A percentile compares a stretch with the other conserved stretches of the same genome.
Conservation (phyloP, 2,329 filamentous ascomycete genomes). For the Tolypocladium nubicola region DNA sequence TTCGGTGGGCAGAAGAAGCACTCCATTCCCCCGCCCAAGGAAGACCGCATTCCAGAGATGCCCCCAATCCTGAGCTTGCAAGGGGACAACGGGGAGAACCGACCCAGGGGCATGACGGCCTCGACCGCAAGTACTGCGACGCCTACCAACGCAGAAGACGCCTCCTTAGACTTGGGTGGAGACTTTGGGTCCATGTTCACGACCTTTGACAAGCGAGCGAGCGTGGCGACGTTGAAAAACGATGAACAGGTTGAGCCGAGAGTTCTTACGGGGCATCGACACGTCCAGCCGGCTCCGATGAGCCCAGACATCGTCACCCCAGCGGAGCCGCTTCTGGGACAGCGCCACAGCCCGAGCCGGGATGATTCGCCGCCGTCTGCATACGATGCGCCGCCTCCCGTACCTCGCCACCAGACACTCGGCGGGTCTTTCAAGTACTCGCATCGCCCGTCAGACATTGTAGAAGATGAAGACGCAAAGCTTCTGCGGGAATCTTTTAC, state of each 20-base stretch:
- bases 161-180: constrained; percentile 42
- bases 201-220: constrained; percentile 44
- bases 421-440: constrained; percentile 18
- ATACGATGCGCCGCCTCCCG: constrained; percentile 13
- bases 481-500: constrained; percentile 42
- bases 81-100: constrained; percentile 18
- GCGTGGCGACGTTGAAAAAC: constrained; percentile 35
- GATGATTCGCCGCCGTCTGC: constrained; percentile 21
- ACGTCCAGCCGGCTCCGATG: constrained; percentile 31
- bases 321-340: constrained; percentile 35
- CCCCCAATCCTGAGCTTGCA: constrained; percentile 27
- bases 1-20: constrained; percentile 47
- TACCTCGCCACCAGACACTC: constrained; percentile 22
- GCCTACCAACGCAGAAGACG: constrained; percentile 32
- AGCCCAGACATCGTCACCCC: constrained; percentile 33
- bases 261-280: constrained; percentile 34
- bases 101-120: constrained; percentile 40
- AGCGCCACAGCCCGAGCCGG: constrained; percentile 37
- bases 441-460: constrained; percentile 24
- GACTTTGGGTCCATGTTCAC: constrained; percentile 48
- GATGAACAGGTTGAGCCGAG: constrained; percentile 27
- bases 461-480: constrained; percentile 42
- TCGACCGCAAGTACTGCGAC: constrained; percentile 45
- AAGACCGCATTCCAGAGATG: constrained; percentile 20
- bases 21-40: constrained; percentile 15